A percentile compares a stretch with the other conserved stretches of the same genome.
These are phyloP conservation scores for Triglochin maritima DNA, from an alignment of 106 monocot species.

Conservation along the genomic window DNA sequence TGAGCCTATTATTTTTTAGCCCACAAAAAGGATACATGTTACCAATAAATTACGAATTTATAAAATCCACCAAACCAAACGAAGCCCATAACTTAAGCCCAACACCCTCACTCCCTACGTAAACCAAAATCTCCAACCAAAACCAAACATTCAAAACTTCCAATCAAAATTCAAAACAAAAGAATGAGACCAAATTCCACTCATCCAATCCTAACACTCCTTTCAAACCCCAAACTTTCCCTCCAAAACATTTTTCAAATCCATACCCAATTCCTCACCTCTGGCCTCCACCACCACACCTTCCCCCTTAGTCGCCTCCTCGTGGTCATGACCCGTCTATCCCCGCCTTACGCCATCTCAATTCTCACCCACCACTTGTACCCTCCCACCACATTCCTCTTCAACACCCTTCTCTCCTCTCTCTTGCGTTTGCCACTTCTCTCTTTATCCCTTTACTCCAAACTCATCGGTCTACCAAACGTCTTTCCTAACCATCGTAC, in stretches of 20 bases:
- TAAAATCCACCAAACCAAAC: no score
- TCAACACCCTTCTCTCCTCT: conserved; percentile 33
- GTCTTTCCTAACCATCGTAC: conserved; percentile 28
- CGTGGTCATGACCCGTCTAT: conserved; percentile 7
- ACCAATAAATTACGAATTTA: no score
- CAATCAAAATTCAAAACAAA: no score
- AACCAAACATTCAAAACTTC: no score
- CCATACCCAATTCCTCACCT: conserved; percentile 36
- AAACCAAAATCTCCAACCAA: no score
- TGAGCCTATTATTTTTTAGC: no score
- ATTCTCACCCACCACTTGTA: conserved; percentile 10
- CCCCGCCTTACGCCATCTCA: conserved; percentile 9
- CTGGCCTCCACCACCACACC: conserved; percentile 42
- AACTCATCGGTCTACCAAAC: conserved; percentile 2
- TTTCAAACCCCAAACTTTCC: neutral
- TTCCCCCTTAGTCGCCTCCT: conserved; percentile 34
- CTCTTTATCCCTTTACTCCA: conserved; percentile 18
- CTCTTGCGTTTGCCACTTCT: conserved; percentile 8
- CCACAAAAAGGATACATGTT: no score
- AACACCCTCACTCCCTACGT: no score
- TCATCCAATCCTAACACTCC: no score
- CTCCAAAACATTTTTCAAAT: neutral
- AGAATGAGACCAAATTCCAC: no score
- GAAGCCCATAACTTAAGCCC: no score
- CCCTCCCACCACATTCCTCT: conserved; percentile 36